Conservation (phyloP, 2,329 filamentous ascomycete genomes). For the Fusarium pseudoanthophilum region DNA sequence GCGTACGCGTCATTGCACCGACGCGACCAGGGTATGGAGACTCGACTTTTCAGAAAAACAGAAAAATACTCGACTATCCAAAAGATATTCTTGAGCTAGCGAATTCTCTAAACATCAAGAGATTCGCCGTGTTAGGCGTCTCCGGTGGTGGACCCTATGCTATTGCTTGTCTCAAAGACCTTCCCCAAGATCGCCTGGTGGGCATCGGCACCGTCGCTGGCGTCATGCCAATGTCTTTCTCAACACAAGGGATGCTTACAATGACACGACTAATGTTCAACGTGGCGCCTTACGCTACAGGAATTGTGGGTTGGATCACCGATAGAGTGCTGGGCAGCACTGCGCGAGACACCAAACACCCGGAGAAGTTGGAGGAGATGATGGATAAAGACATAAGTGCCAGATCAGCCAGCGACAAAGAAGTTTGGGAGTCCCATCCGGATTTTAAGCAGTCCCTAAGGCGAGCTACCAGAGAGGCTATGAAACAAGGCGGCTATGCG, state of each 20-base stretch:
- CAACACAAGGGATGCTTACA: slow-evolving; percentile 20
- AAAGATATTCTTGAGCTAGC: slow-evolving; percentile 12
- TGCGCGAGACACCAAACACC: slow-evolving; percentile 21
- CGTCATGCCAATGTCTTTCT: slow-evolving; percentile 23
- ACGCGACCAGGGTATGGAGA: slow-evolving; percentile 20
- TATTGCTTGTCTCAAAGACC: slow-evolving; percentile 19
- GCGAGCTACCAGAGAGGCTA: slow-evolving; percentile 1
- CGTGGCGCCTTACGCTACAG: slow-evolving; percentile 11
- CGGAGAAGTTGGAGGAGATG: slow-evolving; percentile 7
- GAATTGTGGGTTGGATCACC: slow-evolving; percentile 7
- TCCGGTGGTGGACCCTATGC: slow-evolving; percentile 29
- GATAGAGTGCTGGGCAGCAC: not conserved
- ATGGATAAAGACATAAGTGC: slow-evolving; percentile 20
- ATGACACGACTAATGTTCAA: slow-evolving; percentile 17
- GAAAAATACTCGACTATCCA: slow-evolving; percentile 10
- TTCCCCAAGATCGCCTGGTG: not conserved
- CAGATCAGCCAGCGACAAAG: not conserved
- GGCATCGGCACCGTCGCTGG: slow-evolving; percentile 18
- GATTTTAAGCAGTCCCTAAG: not conserved
- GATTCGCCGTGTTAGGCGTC: slow-evolving; percentile 9
- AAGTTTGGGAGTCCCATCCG: not conserved
- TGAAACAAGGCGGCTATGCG: slow-evolving; percentile 19
- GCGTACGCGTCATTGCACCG: slow-evolving; percentile 14
- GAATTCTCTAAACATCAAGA: not conserved
- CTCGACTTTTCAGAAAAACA: slow-evolving; percentile 25